Evolutionary conservation across 192 early-diverging fungal species (phyloP), one percentile per base, ranked within the genome.

Genomic region (Backusella morwellensis): DNA sequence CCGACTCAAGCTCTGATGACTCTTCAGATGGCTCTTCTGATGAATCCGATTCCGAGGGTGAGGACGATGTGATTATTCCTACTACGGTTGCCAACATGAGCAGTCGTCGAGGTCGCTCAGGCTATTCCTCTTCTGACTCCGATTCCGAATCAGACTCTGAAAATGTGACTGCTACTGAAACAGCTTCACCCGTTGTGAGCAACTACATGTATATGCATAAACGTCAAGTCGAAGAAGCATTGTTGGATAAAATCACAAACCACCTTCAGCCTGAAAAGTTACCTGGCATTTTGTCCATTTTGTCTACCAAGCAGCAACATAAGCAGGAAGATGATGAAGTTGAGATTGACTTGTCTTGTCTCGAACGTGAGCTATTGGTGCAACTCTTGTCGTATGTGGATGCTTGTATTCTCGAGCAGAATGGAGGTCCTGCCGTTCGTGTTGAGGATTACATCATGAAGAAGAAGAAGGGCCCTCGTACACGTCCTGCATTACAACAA

Each of bases 361-460:
- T 82, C 8, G 77, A 47, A 21, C 80, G 77, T 50, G 77, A 82
- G n/a, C 77, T 75, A 15, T 17, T 82, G 15, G 77, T 75, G 32
- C 72, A 77, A 70, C 35, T 82, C 26, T 36, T 82, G 68, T 75
- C 74, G 6, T 82, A 82, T 78, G 80, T 82, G 4, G 80, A 82
- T 68, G 80, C 80, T 1, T 82, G 80, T 71, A 71, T 82, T 23
- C 17, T 70, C 1, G 80, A 82, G n/a, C 80, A 82, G 66, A 74
- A 82, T 11, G 80, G 80, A 11, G 80, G 80, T 35, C 71, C 75
- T 19, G 4, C 26, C 41, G 80, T 82, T 6, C 44, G 72, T 26
- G 38, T 82, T 1, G 50, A 52, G 23, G 59, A 75, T 44, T 82
- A 47, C 35, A 79, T 79, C 36, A 34, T 41, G 38, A 67, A 73